phyloP scores from a whole-genome alignment of 2,329 filamentous ascomycete species.

The Tolypocladium capitatum region DNA sequence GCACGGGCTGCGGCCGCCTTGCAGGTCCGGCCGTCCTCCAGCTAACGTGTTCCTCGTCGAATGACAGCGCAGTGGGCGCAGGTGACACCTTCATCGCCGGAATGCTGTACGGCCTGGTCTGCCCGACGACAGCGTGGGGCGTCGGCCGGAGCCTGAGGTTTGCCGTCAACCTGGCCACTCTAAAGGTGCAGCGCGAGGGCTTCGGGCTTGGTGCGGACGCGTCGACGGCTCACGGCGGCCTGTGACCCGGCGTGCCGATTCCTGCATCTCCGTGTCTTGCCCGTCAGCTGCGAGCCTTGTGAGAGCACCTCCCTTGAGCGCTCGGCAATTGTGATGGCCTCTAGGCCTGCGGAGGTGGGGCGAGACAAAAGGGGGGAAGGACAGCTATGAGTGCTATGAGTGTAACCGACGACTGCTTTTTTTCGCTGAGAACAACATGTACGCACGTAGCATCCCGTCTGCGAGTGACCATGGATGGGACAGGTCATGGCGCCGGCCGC shows the following conservation, averaged over 20 bases:
- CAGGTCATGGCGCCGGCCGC: not conserved
- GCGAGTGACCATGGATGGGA: not conserved
- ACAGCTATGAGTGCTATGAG: not conserved
- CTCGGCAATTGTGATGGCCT: not conserved
- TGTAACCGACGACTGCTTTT: not conserved
- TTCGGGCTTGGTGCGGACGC: constrained; percentile 38
- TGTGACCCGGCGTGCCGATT: not conserved
- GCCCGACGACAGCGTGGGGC: constrained; percentile 34
- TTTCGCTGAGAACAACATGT: not conserved
- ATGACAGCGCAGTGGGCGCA: constrained; percentile 51
- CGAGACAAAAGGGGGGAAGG: not conserved
- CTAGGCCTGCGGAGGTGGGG: not conserved
- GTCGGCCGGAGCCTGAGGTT: constrained; percentile 37
- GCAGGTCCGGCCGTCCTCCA: not conserved
- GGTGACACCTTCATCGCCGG: constrained; percentile 67
- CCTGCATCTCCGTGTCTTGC: not conserved
- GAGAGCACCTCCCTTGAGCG: not conserved
- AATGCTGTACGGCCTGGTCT: constrained; percentile 49
- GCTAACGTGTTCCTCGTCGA: not conserved
- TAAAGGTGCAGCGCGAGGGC: constrained; percentile 55
- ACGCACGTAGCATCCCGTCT: not conserved
- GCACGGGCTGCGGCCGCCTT: not conserved
- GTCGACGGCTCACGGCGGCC: constrained; percentile 5
- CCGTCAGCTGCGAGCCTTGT: not conserved
- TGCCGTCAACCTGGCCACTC: constrained; percentile 52